Conservation (phyloP, 2,329 filamentous ascomycete genomes). For the Seiridium cupressi region DNA sequence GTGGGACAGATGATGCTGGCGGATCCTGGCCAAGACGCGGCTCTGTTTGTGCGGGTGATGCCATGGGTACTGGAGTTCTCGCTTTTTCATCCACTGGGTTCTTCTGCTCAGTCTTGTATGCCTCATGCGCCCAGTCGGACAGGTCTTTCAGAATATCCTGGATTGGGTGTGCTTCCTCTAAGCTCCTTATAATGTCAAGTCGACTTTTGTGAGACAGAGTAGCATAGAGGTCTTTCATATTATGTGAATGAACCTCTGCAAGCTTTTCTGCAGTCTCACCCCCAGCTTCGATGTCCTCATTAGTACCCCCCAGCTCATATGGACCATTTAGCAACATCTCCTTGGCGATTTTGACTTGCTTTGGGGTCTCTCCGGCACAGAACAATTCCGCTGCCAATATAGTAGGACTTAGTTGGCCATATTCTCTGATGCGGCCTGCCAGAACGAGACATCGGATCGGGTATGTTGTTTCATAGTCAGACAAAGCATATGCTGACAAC, state of each 20-base stretch:
- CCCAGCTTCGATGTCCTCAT: not conserved
- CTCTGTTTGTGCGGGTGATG: not conserved
- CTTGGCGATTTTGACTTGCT: constrained; percentile 1
- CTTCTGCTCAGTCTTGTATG: not conserved
- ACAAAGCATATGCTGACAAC: not conserved
- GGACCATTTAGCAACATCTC: constrained; percentile 6
- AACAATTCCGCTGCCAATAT: constrained; percentile 21
- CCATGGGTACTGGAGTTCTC: not conserved
- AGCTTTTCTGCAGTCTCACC: not conserved
- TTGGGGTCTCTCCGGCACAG: constrained; percentile 12
- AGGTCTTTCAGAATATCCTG: constrained; percentile 1
- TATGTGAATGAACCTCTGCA: not conserved
- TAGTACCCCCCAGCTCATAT: not conserved
- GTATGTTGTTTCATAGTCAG: constrained; percentile 17
- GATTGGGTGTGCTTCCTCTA: not conserved
- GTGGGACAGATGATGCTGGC: not conserved
- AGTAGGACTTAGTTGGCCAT: constrained; percentile 11
- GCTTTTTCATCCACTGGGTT: not conserved
- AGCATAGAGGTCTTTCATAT: not conserved
- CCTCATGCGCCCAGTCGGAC: not conserved
- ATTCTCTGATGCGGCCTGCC: constrained; percentile 12
- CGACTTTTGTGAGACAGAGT: not conserved
- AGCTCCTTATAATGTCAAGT: not conserved
- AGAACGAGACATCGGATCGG: constrained; percentile 20
- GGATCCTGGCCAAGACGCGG: not conserved